Evolutionary conservation across 345 rosid species (phyloP), one percentile per base, ranked within the genome.

Genomic region (Raphanus sativus): DNA sequence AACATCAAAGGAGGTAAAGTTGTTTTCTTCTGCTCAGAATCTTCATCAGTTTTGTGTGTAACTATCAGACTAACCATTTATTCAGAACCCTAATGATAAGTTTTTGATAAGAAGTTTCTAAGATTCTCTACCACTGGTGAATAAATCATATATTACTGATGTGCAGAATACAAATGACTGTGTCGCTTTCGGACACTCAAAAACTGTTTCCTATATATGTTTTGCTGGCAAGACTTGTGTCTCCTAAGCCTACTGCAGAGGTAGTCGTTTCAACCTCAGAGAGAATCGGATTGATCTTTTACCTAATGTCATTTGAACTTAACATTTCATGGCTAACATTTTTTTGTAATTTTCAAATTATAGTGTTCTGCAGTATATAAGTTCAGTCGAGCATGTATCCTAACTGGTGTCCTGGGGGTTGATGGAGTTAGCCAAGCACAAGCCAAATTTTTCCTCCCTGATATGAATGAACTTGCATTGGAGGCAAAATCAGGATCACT

Each of bases 331-430:
- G 58, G 70, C 55, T 80, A 67, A 76, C 76, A 56, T 83, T 71
- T 64, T 81, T 74, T 65, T 62, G 76, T 28, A 60, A 76, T 71
- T 71, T 76, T 75, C 79, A 79, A 77, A 83, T 80, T 83, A 81
- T 84, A 95, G 99, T 82, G 85, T 81, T 87, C 94, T 87, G 96
- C 94, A 82, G 93, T 84, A 68, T 96, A 93, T 82, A 87, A 84
- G 80, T 93, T 90, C 78, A 92, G 86, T 65, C 93, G 91, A 73
- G 91, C 91, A 6, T 90, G 92, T 74, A 74, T 89, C 76, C 69
- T 96, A 84, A 90, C 89, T 71, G 81, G 87, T 85, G 89, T 21
- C 21, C 21, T 21, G 21, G 21, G 94, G 80, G 81, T 75, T 75
- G 88, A 85, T 80, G 94, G 90, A 68, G 81, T 85, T 77, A 76